Evolutionary conservation across 1,284 basidiomycete species (phyloP), one percentile per base, ranked within the genome.

Genomic region (Ceratobasidium sp.): DNA sequence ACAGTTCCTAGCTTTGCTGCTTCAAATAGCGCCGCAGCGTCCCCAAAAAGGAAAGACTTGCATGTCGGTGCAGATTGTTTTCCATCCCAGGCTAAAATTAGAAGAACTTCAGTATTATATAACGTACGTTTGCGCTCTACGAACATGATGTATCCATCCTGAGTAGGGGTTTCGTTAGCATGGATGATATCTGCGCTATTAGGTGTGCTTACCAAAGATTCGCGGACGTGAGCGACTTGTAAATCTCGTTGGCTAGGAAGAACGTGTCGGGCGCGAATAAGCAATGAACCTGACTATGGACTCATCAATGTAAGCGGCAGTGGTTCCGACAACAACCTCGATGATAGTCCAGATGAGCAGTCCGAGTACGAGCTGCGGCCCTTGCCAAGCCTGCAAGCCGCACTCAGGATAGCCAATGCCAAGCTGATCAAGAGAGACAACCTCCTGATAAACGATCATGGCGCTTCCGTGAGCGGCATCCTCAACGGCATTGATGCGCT

Each of bases 1-100:
- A 49, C 40, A 66, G 20, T 66, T 44, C 20, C 46, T 9, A 2
- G 63, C 40, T n/a, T 6, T 66, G 18, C 46, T 28, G 20, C 46
- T 66, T 5, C n/a, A 26, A 28, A 66, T 66, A 3, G 40, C 20
- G 26, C 46, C 63, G 28, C 63, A 66, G 42, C 9, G n/a, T 10
- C 63, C 63, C 63, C 63, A 66, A 13, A 46, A 20, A 46, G 15
- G 15, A 40, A 66, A 7, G 46, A 44, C 10, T n/a, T 49, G 15
- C 63, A 66, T 12, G 63, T 42, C 20, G 63, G 63, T 23, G n/a
- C 42, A 40, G 39, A 13, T 4, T 39, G 15, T 10, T n/a, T 46
- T n/a, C 63, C 63, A 42, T 66, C 63, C 63, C 63, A 66, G 20
- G n/a, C 63, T 66, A 20, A 10, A 33, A 18, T 18, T 28, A 61